Evolutionary conservation across 257 asterid species (phyloP).

Genomic region (Solanum appendiculatum): DNA sequence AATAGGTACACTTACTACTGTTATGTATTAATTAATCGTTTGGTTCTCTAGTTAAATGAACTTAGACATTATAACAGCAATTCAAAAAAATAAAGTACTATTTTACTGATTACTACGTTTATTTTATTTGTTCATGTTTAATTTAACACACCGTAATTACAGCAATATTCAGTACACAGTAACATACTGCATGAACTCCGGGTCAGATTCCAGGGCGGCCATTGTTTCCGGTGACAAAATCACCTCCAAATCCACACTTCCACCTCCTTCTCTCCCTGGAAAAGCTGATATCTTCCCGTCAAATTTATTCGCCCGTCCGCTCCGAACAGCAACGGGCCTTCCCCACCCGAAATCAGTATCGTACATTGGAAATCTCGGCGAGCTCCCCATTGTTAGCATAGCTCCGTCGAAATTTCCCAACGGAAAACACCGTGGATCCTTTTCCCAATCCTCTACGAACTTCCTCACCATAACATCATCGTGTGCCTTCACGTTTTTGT

Average conservation of each 20-base stretch:
- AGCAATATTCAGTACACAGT: not conserved
- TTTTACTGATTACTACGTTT: too few species aligned
- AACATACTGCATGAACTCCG: not conserved
- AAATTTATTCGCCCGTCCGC: slow-evolving; percentile 31
- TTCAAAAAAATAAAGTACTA: too few species aligned
- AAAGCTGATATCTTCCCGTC: slow-evolving; percentile 21
- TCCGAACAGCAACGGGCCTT: slow-evolving; percentile 29
- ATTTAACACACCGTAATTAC: not conserved
- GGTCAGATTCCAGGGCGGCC: not conserved
- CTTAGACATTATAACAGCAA: not conserved
- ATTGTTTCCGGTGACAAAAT: slow-evolving; percentile 31
- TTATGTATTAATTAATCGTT: not conserved
- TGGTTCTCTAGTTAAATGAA: not conserved
- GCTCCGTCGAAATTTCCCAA: slow-evolving; percentile 52
- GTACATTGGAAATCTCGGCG: slow-evolving; percentile 20
- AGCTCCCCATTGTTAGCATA: slow-evolving; percentile 41
- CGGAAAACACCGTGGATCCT: slow-evolving; percentile 48
- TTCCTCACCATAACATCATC: slow-evolving; percentile 12
- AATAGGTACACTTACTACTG: not conserved
- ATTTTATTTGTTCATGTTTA: not conserved
- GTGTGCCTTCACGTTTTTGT: slow-evolving; percentile 17
- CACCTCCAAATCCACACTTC: slow-evolving; percentile 43
- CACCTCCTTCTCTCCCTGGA: slow-evolving; percentile 28
- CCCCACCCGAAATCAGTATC: not conserved
- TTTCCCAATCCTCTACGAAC: slow-evolving; percentile 22